These are phyloP conservation scores for Vinca major DNA, from an alignment of 305 asterid species.

Conservation along the genomic window DNA sequence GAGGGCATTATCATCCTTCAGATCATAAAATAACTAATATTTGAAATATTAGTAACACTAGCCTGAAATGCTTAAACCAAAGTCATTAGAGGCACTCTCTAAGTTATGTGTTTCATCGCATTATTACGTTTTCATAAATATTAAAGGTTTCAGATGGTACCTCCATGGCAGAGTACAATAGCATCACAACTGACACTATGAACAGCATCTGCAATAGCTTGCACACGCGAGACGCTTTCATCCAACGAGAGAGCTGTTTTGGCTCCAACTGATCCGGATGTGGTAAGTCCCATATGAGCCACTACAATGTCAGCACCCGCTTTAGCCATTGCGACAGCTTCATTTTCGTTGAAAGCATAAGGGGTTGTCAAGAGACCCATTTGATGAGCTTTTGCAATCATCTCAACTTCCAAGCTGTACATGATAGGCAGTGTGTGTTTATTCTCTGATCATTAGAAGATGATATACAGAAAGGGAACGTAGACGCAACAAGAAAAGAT, in stretches of 20 bases:
- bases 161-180: constrained; percentile 95
- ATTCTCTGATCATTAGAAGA: constrained; percentile 7
- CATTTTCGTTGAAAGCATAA: constrained; percentile 77
- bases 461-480: constrained; percentile 4
- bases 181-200: constrained; percentile 59
- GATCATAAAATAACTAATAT: not conserved
- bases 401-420: constrained; percentile 84
- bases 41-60: too few species aligned
- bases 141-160: constrained; percentile 23
- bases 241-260: constrained; percentile 74
- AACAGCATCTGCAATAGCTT: constrained; percentile 89
- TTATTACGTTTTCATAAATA: not conserved
- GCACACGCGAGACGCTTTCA: constrained; percentile 69
- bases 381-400: constrained; percentile 82
- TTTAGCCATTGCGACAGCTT: constrained; percentile 80
- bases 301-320: constrained; percentile 94
- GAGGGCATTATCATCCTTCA: not conserved
- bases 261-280: constrained; percentile 92
- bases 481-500: not conserved
- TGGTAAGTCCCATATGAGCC: constrained; percentile 98
- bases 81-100: too few species aligned
- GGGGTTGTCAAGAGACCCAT: constrained; percentile 96
- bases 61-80: too few species aligned
- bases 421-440: constrained; percentile 10
- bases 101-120: too few species aligned